These are phyloP conservation scores for Prunella vulgaris DNA, from an alignment of 257 asterid species.

Conservation along the genomic window DNA sequence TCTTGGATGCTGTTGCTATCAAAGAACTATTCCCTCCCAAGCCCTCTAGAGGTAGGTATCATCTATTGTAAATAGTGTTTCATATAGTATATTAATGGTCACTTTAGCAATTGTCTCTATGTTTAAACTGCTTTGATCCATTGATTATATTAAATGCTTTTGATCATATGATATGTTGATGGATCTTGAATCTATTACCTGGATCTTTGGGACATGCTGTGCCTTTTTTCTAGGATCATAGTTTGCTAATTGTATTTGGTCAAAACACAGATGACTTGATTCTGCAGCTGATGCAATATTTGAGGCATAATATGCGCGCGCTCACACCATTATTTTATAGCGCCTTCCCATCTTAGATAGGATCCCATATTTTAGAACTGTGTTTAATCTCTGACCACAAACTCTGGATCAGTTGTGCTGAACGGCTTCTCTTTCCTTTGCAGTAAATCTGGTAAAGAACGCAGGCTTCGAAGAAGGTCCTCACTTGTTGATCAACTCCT, in stretches of 20 bases:
- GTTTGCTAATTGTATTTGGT: not conserved
- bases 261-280: not conserved
- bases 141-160: not conserved
- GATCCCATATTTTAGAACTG: not conserved
- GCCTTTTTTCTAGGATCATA: not conserved
- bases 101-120: too few species aligned
- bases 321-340: not conserved
- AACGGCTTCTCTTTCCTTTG: not conserved
- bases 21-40: constrained; percentile 60
- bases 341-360: not conserved
- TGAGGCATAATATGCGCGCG: not conserved
- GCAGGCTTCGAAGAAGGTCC: constrained; percentile 86
- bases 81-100: too few species aligned
- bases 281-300: not conserved
- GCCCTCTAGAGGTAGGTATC: constrained; percentile 48
- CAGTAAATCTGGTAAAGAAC: constrained; percentile 70
- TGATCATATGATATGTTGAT: not conserved
- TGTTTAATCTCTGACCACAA: too few species aligned
- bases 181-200: not conserved
- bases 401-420: not conserved
- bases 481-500: constrained; percentile 50
- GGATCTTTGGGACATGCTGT: not conserved
- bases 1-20: constrained; percentile 85
- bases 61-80: too few species aligned
- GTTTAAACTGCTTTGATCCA: too few species aligned